A percentile compares a stretch with the other conserved stretches of the same genome.
These are phyloP conservation scores for Pseudogymnoascus verrucosus DNA, from an alignment of 2,329 filamentous ascomycete species.

Conservation along the genomic window DNA sequence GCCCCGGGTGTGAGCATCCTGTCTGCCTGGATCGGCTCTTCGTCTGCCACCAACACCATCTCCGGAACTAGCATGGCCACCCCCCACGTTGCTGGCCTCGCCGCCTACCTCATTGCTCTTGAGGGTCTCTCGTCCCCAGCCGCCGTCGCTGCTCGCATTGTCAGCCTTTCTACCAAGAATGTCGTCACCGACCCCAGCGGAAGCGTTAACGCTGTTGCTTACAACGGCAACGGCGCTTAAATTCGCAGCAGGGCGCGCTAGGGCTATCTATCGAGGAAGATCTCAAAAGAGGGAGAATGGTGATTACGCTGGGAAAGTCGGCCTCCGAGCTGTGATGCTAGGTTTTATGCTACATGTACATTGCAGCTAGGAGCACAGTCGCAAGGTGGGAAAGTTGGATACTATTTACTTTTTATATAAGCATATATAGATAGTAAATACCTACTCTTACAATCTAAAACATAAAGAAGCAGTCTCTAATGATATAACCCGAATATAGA, in stretches of 20 bases:
- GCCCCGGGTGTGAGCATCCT: conserved; percentile 41
- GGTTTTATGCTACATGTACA: neutral
- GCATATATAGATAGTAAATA: neutral
- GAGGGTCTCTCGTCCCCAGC: conserved; percentile 37
- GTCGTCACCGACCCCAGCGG: conserved; percentile 34
- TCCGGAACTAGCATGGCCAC: conserved; percentile 56
- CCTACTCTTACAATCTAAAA: no score
- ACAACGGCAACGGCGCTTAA: conserved; percentile 41
- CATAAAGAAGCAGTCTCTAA: no score
- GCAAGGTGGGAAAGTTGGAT: neutral
- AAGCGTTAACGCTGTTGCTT: conserved; percentile 46
- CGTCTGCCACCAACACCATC: conserved; percentile 40
- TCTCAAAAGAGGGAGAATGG: neutral
- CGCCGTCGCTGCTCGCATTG: conserved; percentile 41
- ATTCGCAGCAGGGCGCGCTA: neutral
- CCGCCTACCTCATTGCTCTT: conserved; percentile 45
- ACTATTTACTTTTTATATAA: neutral
- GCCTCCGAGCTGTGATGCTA: neutral
- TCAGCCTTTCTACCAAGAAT: conserved; percentile 34
- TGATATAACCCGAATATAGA: no score
- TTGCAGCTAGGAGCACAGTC: neutral
- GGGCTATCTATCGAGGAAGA: neutral
- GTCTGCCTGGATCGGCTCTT: conserved; percentile 39
- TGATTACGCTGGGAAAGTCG: neutral
- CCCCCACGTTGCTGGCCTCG: conserved; percentile 53